Evolutionary conservation across 257 asterid species (phyloP).

Genomic region (Solanum appendiculatum): DNA sequence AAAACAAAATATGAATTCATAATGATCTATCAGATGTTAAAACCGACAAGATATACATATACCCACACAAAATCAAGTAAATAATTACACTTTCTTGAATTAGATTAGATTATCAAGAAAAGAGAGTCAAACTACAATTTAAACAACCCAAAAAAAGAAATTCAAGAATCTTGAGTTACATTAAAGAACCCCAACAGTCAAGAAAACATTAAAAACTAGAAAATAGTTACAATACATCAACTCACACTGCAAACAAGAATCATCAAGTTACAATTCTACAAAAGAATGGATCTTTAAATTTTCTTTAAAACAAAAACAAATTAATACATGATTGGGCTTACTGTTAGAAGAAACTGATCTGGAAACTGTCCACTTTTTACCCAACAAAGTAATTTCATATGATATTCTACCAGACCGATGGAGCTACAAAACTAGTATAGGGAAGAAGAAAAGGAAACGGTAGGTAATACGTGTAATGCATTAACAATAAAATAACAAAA

Average conservation of each 20-base stretch:
- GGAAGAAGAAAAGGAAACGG: conserved; percentile 12
- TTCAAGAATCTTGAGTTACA: background rate
- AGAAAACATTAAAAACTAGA: background rate
- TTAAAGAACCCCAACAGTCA: background rate
- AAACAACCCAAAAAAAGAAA: conserved; percentile 5
- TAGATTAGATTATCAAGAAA: background rate
- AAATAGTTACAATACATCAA: background rate
- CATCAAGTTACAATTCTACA: background rate
- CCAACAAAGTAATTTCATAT: background rate
- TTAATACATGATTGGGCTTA: conserved; percentile 15
- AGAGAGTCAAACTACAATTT: conserved; percentile 10
- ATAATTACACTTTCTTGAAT: background rate
- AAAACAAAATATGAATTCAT: background rate
- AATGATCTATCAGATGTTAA: background rate
- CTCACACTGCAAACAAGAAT: background rate
- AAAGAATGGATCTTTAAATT: conserved; percentile 7
- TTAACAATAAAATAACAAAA: conserved; percentile 2
- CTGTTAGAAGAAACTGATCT: conserved; percentile 31
- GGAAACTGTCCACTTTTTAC: conserved; percentile 7
- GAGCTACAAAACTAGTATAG: conserved; percentile 14
- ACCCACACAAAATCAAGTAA: background rate
- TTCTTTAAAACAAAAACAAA: background rate
- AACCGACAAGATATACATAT: background rate
- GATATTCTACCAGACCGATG: conserved; percentile 3
- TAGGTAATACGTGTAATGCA: conserved; percentile 23